phyloP scores from a whole-genome alignment of 768 basidiomycete species.

The Gelatoporia subvermispora region DNA sequence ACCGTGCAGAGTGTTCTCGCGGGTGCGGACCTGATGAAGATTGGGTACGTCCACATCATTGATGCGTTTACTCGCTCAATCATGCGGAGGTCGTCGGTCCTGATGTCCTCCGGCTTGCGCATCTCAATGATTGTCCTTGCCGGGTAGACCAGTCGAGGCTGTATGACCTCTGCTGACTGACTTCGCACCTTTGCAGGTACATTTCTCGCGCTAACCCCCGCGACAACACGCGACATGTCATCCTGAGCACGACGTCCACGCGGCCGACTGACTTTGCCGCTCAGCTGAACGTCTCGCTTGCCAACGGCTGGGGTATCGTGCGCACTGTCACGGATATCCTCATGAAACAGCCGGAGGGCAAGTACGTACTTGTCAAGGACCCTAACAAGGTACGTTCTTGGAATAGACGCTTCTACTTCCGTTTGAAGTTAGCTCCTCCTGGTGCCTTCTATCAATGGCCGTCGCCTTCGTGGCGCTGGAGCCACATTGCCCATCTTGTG shows the following conservation, averaged over 20 bases:
- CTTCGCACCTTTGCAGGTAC: slow-evolving; percentile 50
- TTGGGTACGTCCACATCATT: slow-evolving; percentile 61
- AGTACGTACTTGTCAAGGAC: slow-evolving; percentile 95
- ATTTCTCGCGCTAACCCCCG: slow-evolving; percentile 92
- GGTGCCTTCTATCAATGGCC: too few relatives aligned
- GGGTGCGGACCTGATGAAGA: slow-evolving; percentile 94
- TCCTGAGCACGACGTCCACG: slow-evolving; percentile 91
- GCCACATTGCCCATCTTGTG: too few relatives aligned
- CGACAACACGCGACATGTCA: slow-evolving; percentile 93
- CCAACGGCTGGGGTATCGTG: slow-evolving; percentile 99
- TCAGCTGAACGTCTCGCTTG: slow-evolving; percentile 91
- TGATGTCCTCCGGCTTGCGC: too few relatives aligned
- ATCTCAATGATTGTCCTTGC: too few relatives aligned
- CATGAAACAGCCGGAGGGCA: slow-evolving; percentile 97
- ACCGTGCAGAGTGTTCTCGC: slow-evolving; percentile 92
- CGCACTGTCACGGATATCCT: slow-evolving; percentile 91
- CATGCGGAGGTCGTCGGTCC: too few relatives aligned
- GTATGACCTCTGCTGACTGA: not conserved
- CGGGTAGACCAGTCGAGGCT: too few relatives aligned
- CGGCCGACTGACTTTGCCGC: slow-evolving; percentile 91
- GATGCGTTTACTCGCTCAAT: too few relatives aligned
- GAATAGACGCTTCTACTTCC: too few relatives aligned
- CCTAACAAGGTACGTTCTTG: slow-evolving; percentile 78
- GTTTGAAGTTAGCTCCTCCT: too few relatives aligned
- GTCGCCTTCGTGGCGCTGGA: too few relatives aligned